Evolutionary conservation across 192 early-diverging fungal species (phyloP).

Genomic region (Podila clonocystis): DNA sequence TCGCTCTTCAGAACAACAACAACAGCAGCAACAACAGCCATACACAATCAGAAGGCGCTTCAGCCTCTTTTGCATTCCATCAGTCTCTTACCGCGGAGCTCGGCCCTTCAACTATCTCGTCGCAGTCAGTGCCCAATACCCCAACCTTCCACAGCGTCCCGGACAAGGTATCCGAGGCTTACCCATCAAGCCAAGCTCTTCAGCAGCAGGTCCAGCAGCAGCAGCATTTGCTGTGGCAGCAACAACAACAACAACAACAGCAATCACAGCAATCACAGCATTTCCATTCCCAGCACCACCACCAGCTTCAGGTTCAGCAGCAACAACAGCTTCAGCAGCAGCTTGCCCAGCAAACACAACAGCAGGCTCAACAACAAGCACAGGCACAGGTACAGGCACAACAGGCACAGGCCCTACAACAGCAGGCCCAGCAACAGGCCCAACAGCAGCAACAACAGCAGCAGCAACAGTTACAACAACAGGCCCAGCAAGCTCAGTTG

Average conservation of each 20-base stretch:
- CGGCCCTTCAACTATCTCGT: not conserved
- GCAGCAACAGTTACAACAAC: not conserved
- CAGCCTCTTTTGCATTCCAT: slow-evolving; percentile 27
- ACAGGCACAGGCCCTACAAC: not conserved
- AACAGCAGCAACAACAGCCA: not conserved
- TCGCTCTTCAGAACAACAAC: not conserved
- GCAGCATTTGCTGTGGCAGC: slow-evolving; percentile 15
- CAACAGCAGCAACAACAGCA: slow-evolving; percentile 29
- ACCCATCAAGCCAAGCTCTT: slow-evolving; percentile 20
- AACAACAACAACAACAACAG: slow-evolving; percentile 19
- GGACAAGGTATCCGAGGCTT: slow-evolving; percentile 17
- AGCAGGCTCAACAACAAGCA: slow-evolving; percentile 4
- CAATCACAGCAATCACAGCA: not conserved
- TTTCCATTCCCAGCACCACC: slow-evolving; percentile 23
- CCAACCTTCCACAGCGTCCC: slow-evolving; percentile 33
- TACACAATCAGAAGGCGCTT: not conserved
- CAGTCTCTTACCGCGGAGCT: slow-evolving; percentile 22
- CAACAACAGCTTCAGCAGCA: slow-evolving; percentile 20
- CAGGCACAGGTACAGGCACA: slow-evolving; percentile 24
- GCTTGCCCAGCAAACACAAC: slow-evolving; percentile 18
- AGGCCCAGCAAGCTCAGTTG: not conserved
- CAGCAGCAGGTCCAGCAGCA: slow-evolving; percentile 27
- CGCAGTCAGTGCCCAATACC: slow-evolving; percentile 36
- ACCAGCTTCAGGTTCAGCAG: slow-evolving; percentile 9
- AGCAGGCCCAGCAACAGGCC: slow-evolving; percentile 15